Evolutionary conservation across 768 basidiomycete species (phyloP), one percentile per base, ranked within the genome.

Genomic region (Sarcodon sp.): DNA sequence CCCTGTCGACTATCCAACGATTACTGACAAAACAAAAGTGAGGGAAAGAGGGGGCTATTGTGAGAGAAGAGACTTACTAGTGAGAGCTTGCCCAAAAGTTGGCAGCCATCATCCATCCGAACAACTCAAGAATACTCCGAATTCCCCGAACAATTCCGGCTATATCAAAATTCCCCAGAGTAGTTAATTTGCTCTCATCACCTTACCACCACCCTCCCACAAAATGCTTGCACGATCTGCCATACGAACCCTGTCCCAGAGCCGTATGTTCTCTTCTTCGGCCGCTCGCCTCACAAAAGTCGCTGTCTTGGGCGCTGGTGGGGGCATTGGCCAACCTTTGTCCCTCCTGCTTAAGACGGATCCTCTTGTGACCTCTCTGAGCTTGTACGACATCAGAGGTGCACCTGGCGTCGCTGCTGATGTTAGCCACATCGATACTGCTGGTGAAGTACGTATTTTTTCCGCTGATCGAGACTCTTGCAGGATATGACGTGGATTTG

Each of bases 241-340:
- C 58, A 61, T 71, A 61, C 82, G 82, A 56, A 59, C 74, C 38
- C 61, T 84, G 57, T 61, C 74, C 47, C 73, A 73, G 35, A 63
- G 79, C 52, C 79, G 84, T 60, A 68, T 75, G 47, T 90, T 91
- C 72, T 88, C 86, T 43, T 80, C 87, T 27, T 81, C 83, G 18
- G 70, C 77, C 21, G 61, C 79, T 41, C 76, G 80, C 59, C 75
- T 74, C 54, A 83, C 81, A 55, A 93, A 92, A 72, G 94, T 96
- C 64, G 87, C 87, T 45, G 93, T 99, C 51, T 87, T 96, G 64
- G 94, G 94, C 59, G 96, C 96, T 52, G 94, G 90, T 59, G 94
- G 94, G 75, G 94, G 94, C 67, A 98, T 98, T 65, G 94, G 94
- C 64, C 94, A 98, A 67, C 93, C 94, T 61, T 72, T 97, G 59